A percentile compares a stretch with the other conserved stretches of the same genome.
Conservation (phyloP, 2,329 filamentous ascomycete species). For the Myriosclerotinia curreyana region DNA sequence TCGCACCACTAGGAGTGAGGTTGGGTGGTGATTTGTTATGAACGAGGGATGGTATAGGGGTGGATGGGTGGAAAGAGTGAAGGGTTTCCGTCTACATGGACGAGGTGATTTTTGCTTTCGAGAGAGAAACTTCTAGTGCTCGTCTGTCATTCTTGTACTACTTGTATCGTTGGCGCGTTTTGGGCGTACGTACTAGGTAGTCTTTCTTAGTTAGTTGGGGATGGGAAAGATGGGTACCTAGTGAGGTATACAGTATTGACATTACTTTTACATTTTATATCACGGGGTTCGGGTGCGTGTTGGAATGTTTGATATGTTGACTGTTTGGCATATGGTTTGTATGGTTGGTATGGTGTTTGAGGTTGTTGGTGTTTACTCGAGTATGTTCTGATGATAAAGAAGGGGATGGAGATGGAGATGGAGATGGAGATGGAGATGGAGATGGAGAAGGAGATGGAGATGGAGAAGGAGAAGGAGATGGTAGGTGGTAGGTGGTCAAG, state of each 20-base stretch:
- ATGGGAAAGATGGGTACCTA: constrained; percentile 2
- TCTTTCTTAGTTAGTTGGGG: neutral
- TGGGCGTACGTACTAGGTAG: neutral
- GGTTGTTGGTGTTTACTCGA: no score
- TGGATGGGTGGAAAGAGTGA: neutral
- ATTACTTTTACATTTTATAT: neutral
- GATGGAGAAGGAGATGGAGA: no score
- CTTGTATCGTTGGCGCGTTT: constrained; percentile 6
- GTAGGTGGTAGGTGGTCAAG: no score
- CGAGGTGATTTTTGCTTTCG: neutral
- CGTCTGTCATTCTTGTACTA: neutral
- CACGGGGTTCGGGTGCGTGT: neutral
- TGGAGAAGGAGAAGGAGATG: no score
- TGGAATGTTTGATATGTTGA: neutral
- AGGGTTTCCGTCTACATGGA: neutral
- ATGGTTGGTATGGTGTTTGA: no score
- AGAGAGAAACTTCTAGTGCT: neutral
- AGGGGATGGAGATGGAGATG: no score
- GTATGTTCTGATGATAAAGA: no score
- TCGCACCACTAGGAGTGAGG: constrained; percentile 31
- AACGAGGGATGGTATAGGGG: constrained; percentile 22
- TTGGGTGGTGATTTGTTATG: constrained; percentile 30
- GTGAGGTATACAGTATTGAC: neutral
- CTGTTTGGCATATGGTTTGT: neutral
- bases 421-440: no score